phyloP scores from a whole-genome alignment of 2,329 filamentous ascomycete species.

The Pseudocercospora fuligena region DNA sequence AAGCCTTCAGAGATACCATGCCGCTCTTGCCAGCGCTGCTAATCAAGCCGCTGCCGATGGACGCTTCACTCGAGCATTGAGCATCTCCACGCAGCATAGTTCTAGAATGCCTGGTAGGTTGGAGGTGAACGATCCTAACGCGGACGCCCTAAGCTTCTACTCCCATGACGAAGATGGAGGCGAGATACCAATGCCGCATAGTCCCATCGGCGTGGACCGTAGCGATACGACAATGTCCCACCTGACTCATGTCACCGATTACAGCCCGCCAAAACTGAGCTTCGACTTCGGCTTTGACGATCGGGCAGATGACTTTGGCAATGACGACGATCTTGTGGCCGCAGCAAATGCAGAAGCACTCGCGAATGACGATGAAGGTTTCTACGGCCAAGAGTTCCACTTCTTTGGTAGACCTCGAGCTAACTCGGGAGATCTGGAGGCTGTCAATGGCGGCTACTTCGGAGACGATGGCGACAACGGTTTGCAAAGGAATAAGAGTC shows the following conservation, averaged over 20 bases:
- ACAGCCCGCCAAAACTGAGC: conserved; percentile 37
- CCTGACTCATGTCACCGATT: conserved; percentile 23
- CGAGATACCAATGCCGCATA: conserved; percentile 19
- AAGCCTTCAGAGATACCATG: conserved; percentile 75
- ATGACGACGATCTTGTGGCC: conserved; percentile 87
- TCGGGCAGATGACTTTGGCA: conserved; percentile 62
- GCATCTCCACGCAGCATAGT: conserved; percentile 26
- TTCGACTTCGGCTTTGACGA: conserved; percentile 53
- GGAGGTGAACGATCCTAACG: not conserved
- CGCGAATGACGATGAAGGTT: conserved; percentile 88
- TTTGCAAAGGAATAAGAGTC: conserved; percentile 70
- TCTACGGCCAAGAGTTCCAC: conserved; percentile 95
- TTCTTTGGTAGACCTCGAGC: conserved; percentile 73
- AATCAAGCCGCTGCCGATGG: conserved; percentile 76
- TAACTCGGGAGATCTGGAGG: conserved; percentile 53
- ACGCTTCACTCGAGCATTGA: conserved; percentile 65
- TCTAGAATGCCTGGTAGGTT: not conserved
- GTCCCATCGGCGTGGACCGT: conserved; percentile 19
- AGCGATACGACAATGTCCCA: conserved; percentile 22
- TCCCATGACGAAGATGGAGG: conserved; percentile 28
- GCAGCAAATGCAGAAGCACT: conserved; percentile 93
- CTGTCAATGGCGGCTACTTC: conserved; percentile 88
- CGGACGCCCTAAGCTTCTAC: conserved; percentile 28
- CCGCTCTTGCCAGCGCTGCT: conserved; percentile 80
- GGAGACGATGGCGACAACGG: conserved; percentile 71